A percentile compares a stretch with the other conserved stretches of the same genome.
Evolutionary conservation across 768 basidiomycete species (phyloP).

Genomic region (Lactarius psammicola): DNA sequence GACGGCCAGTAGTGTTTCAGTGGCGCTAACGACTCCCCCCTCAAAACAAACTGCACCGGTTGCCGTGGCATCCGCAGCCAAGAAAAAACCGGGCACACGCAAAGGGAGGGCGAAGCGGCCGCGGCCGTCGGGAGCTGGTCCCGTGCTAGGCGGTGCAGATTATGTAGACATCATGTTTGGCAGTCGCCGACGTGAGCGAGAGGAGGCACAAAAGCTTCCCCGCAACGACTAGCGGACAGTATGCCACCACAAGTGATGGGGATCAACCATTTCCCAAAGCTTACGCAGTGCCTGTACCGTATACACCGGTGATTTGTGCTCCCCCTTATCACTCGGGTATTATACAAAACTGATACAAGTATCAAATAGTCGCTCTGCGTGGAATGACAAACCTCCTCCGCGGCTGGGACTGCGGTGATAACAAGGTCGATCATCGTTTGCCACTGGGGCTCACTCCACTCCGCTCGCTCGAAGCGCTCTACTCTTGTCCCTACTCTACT

Average conservation of each 20-base stretch:
- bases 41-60: slow-evolving; percentile 25
- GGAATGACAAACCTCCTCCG: neutral
- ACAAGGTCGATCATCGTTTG: neutral
- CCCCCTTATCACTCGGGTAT: neutral
- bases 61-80: slow-evolving; percentile 30
- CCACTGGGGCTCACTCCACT: neutral
- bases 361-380: neutral
- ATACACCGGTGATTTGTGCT: neutral
- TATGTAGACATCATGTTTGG: slow-evolving; percentile 74
- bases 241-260: no score
- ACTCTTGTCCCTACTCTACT: no score
- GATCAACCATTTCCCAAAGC: no score
- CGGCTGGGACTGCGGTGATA: neutral
- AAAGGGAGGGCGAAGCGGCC: slow-evolving; percentile 43
- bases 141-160: slow-evolving; percentile 70
- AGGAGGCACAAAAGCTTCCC: slow-evolving; percentile 66
- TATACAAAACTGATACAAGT: neutral
- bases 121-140: slow-evolving; percentile 31
- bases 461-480: no score
- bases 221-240: slow-evolving; percentile 9
- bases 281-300: neutral
- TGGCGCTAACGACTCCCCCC: slow-evolving; percentile 18
- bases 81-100: slow-evolving; percentile 50
- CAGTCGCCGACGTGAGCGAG: slow-evolving; percentile 60
- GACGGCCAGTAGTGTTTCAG: slow-evolving; percentile 12